Percentiles rank a stretch among this genome's conserved stretches.
These are phyloP conservation scores for Funneliformis caledonium DNA, from an alignment of 371 early-diverging fungal species.

Conservation along the genomic window DNA sequence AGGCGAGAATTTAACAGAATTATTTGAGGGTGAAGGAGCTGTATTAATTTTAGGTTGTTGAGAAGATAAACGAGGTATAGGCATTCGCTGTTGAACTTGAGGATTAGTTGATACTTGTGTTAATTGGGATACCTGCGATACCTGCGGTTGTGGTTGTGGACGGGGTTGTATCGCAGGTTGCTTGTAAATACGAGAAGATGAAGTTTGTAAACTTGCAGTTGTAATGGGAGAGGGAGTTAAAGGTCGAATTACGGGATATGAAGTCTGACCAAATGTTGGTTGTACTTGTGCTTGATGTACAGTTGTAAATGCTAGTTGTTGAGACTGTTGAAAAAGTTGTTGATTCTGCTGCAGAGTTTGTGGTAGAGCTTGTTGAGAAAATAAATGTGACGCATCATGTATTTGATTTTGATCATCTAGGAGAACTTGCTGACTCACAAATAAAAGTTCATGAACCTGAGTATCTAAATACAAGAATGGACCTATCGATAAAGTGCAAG, in stretches of 20 bases:
- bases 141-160: conserved; percentile 1
- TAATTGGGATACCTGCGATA: background rate
- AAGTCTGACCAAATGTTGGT: background rate
- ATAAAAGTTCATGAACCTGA: conserved; percentile 25
- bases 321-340: background rate
- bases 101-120: background rate
- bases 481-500: conserved; percentile 31
- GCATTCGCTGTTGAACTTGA: conserved; percentile 10
- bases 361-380: background rate
- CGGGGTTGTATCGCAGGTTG: conserved; percentile 17
- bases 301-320: conserved; percentile 3
- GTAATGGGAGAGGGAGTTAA: background rate
- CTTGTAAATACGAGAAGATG: background rate
- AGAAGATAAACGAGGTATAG: conserved; percentile 13
- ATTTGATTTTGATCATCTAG: background rate
- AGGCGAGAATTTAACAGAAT: background rate
- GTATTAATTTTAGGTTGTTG: background rate
- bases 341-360: conserved; percentile 9
- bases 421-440: conserved; percentile 9
- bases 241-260: background rate
- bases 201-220: background rate
- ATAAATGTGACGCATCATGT: background rate
- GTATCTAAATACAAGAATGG: conserved; percentile 37
- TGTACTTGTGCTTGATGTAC: conserved; percentile 8
- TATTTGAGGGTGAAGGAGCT: background rate